Evolutionary conservation across 2,329 filamentous ascomycete genomes (phyloP).

Genomic region (Phialophora macrospora): DNA sequence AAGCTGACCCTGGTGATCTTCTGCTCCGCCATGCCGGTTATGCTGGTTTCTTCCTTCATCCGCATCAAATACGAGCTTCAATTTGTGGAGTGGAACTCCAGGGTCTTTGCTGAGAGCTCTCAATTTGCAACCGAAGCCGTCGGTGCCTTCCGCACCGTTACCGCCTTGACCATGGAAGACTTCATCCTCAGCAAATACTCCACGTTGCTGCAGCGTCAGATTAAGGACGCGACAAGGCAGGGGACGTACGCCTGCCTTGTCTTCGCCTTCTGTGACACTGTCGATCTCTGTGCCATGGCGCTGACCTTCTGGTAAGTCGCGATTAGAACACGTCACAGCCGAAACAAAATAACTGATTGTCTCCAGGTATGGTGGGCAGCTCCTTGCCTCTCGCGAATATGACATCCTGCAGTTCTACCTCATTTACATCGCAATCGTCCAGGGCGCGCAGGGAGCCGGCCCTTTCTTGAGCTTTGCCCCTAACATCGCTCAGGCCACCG

Average conservation of each 20-base stretch:
- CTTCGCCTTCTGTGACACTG: constrained; percentile 72
- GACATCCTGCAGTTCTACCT: constrained; percentile 58
- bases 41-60: constrained; percentile 55
- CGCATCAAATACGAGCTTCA: constrained; percentile 34
- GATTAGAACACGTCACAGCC: not conserved
- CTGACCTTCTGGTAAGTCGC: constrained; percentile 60
- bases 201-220: constrained; percentile 63
- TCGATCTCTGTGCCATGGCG: constrained; percentile 67
- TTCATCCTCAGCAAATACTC: constrained; percentile 67
- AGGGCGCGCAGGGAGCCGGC: constrained; percentile 70
- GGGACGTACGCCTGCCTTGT: constrained; percentile 67
- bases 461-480: constrained; percentile 70
- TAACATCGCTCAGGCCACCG: constrained; percentile 51
- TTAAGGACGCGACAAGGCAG: constrained; percentile 63
- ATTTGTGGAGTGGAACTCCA: constrained; percentile 34
- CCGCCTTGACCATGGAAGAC: constrained; percentile 71
- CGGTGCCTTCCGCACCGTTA: constrained; percentile 73
- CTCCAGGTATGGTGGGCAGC: constrained; percentile 65
- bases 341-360: constrained; percentile 42
- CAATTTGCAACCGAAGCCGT: constrained; percentile 77
- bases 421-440: constrained; percentile 68
- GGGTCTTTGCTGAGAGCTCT: constrained; percentile 62
- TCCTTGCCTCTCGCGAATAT: constrained; percentile 60
- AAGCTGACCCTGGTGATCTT: constrained; percentile 72
- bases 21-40: constrained; percentile 62